These are phyloP conservation scores for Colletotrichum gloeosporioides DNA, from an alignment of 2,329 filamentous ascomycete genomes.

Conservation along the genomic window DNA sequence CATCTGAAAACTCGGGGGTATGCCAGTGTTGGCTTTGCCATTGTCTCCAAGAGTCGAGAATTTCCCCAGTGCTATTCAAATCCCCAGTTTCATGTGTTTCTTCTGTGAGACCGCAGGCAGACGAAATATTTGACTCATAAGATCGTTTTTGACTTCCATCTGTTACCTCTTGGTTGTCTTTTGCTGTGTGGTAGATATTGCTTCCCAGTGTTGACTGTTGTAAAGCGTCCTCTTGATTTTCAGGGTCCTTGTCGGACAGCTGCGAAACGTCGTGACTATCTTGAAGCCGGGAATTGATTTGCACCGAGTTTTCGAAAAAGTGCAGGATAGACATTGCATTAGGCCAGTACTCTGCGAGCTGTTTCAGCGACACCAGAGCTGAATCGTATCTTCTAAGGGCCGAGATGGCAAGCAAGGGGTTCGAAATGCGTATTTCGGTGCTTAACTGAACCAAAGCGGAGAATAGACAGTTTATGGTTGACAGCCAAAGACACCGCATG, in stretches of 20 bases:
- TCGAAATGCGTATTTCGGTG: not conserved
- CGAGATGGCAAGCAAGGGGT: not conserved
- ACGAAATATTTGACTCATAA: rapidly evolving
- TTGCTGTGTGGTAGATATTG: not conserved
- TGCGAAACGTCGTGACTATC: rapidly evolving
- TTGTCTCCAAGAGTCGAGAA: not conserved
- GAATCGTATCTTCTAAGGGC: not conserved
- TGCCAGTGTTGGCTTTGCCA: not conserved
- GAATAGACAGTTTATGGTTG: not conserved
- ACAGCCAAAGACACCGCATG: not conserved
- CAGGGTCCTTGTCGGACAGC: rapidly evolving
- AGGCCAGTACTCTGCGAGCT: not conserved
- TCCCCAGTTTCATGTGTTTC: not conserved
- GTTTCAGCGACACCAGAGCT: not conserved
- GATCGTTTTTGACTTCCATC: not conserved
- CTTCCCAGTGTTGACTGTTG: not conserved
- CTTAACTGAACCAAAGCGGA: not conserved
- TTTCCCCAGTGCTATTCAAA: not conserved
- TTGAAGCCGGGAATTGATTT: not conserved
- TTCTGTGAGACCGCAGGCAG: not conserved
- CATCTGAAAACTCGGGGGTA: not conserved
- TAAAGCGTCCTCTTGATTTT: not conserved
- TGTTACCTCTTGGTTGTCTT: not conserved
- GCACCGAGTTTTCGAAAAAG: not conserved
- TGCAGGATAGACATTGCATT: not conserved